Conservation (phyloP, 148 eudicot genomes). For the Linanthus parryae region DNA sequence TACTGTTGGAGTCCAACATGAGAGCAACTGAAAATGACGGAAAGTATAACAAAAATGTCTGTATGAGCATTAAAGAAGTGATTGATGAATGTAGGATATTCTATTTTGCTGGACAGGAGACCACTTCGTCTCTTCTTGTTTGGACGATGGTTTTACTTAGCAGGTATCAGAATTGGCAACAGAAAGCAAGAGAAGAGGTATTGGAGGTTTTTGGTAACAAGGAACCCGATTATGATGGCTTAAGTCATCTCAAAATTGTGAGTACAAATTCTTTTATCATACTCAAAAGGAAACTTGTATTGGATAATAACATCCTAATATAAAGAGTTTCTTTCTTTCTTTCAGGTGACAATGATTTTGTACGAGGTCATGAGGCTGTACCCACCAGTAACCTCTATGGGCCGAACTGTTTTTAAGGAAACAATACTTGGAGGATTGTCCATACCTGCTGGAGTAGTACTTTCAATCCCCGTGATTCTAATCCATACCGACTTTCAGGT, state of each 20-base stretch:
- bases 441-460: too few species aligned
- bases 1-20: conserved; percentile 5
- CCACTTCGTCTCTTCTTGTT: conserved; percentile 1
- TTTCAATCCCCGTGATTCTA: too few species aligned
- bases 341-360: too few species aligned
- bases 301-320: too few species aligned
- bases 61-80: conserved; percentile 8
- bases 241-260: conserved; percentile 1
- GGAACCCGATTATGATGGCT: conserved; percentile 2
- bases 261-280: too few species aligned
- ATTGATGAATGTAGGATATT: conserved; percentile 7
- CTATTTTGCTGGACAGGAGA: conserved; percentile 9
- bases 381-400: too few species aligned
- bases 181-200: conserved; percentile 7
- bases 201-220: neutral
- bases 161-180: conserved; percentile 8
- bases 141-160: conserved; percentile 7
- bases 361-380: too few species aligned
- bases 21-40: conserved; percentile 2
- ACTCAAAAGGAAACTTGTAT: too few species aligned
- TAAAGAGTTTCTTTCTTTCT: too few species aligned
- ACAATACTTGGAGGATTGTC: too few species aligned
- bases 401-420: too few species aligned
- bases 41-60: conserved; percentile 2
- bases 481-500: too few species aligned